phyloP scores from a whole-genome alignment of 768 basidiomycete genomes.

The Russula olivacea region DNA sequence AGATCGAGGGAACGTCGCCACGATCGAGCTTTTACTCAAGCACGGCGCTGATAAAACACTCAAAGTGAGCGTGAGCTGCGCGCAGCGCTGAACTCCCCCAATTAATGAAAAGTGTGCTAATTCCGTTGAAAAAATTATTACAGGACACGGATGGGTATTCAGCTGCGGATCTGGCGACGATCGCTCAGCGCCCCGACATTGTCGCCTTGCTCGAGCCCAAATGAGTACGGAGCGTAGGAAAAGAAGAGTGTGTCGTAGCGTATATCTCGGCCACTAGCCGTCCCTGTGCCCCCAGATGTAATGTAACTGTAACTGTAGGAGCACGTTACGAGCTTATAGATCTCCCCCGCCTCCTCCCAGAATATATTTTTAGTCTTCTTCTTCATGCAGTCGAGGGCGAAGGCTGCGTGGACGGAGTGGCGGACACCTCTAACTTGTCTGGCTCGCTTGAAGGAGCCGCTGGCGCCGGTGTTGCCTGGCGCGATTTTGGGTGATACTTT shows the following conservation, averaged over 20 bases:
- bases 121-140: conserved; percentile 28
- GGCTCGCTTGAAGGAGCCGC: neutral
- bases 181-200: conserved; percentile 53
- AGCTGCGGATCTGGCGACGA: conserved; percentile 52
- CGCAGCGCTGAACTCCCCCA: neutral
- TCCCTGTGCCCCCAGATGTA: neutral
- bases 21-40: conserved; percentile 53
- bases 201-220: conserved; percentile 33
- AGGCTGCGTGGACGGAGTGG: neutral
- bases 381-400: conserved; percentile 11
- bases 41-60: conserved; percentile 58
- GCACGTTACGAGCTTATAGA: neutral
- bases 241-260: neutral
- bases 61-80: conserved; percentile 47
- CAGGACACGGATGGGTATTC: conserved; percentile 62
- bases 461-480: neutral
- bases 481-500: conserved; percentile 43
- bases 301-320: neutral
- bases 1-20: conserved; percentile 63
- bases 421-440: neutral
- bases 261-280: neutral
- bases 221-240: neutral
- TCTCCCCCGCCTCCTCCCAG: neutral
- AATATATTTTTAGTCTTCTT: neutral
- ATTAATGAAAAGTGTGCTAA: neutral